Percentiles rank a stretch among this genome's conserved stretches.
These are phyloP conservation scores for Pezicula carpinea DNA, from an alignment of 2,329 filamentous ascomycete genomes.

Conservation along the genomic window DNA sequence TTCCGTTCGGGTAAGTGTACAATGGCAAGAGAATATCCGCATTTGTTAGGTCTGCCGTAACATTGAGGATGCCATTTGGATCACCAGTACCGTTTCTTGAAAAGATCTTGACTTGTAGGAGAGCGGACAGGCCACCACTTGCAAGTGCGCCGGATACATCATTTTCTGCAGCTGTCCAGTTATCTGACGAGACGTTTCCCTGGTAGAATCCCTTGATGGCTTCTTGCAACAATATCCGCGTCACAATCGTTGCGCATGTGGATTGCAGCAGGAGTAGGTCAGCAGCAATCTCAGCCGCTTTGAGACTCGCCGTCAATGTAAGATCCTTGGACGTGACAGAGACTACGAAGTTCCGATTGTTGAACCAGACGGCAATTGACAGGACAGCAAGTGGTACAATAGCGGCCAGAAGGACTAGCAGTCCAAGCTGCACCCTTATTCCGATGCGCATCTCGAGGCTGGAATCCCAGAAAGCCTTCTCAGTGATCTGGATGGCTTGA, in stretches of 20 bases:
- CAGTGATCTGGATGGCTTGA: background rate
- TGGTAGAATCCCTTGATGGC: conserved; percentile 47
- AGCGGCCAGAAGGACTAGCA: conserved; percentile 71
- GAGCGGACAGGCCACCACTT: conserved; percentile 44
- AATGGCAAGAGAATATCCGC: conserved; percentile 57
- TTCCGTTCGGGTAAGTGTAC: conserved; percentile 51
- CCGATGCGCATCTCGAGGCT: conserved; percentile 67
- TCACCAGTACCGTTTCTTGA: conserved; percentile 60
- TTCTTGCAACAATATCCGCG: conserved; percentile 55
- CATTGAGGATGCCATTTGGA: conserved; percentile 54
- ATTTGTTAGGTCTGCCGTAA: conserved; percentile 47
- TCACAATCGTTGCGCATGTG: conserved; percentile 66
- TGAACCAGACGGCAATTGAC: conserved; percentile 66
- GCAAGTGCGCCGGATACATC: conserved; percentile 69
- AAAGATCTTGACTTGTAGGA: conserved; percentile 71
- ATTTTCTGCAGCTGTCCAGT: conserved; percentile 56
- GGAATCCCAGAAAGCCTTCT: background rate
- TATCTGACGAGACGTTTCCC: conserved; percentile 48
- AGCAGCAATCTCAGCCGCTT: conserved; percentile 74
- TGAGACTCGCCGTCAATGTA: conserved; percentile 76
- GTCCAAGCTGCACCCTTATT: conserved; percentile 81
- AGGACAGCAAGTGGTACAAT: conserved; percentile 73
- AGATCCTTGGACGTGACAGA: conserved; percentile 57
- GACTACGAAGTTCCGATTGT: conserved; percentile 57
- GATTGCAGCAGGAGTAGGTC: conserved; percentile 77